These are phyloP conservation scores for Floccularia luteovirens DNA, from an alignment of 768 basidiomycete genomes.

Conservation along the genomic window DNA sequence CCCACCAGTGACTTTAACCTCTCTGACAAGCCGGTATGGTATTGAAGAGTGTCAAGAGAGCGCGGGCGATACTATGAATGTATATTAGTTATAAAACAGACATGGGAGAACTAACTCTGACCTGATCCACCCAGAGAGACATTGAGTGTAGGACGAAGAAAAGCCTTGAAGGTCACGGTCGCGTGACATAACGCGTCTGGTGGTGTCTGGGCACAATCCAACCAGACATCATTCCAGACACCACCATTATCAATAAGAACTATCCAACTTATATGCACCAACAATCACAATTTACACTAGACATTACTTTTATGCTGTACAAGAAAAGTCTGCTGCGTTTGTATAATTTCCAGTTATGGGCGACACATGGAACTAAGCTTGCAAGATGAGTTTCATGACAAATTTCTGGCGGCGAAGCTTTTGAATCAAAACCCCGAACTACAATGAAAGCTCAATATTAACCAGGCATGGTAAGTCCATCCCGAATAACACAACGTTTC, in stretches of 20 bases:
- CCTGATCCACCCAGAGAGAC: conserved; percentile 69
- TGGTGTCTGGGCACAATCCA: not conserved
- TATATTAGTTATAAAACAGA: conserved; percentile 1
- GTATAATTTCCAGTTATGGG: no score
- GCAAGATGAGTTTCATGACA: no score
- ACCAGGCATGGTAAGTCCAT: no score
- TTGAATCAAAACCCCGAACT: no score
- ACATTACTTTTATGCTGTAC: no score
- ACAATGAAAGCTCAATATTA: no score
- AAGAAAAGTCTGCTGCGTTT: no score
- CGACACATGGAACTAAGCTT: no score
- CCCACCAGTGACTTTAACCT: conserved; percentile 76
- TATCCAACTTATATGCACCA: no score
- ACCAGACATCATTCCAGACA: not conserved
- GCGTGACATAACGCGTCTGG: conserved; percentile 16
- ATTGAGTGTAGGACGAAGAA: conserved; percentile 19
- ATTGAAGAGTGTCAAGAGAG: conserved; percentile 78
- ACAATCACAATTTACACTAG: no score
- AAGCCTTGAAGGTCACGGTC: conserved; percentile 4
- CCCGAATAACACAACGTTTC: no score
- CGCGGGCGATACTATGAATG: conserved; percentile 70
- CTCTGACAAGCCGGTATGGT: conserved; percentile 75
- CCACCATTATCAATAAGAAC: not conserved
- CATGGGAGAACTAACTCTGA: conserved; percentile 13
- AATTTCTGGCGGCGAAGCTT: no score